Base-by-base conservation (phyloP, 768 basidiomycete species). In the Phlegmacium glaucopus region DNA sequence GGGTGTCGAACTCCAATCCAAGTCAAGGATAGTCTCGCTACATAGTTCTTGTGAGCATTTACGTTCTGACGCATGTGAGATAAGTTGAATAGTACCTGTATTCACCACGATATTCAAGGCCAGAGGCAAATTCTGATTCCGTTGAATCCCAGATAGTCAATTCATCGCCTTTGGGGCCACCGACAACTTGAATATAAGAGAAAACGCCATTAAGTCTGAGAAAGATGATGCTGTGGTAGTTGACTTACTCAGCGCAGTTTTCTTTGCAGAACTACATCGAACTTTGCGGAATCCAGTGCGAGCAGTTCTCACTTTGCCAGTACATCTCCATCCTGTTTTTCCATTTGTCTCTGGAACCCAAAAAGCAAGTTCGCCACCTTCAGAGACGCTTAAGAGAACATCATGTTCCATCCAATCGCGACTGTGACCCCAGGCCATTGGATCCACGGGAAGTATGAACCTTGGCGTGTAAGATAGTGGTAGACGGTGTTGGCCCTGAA, bases 101-200 rank as follows among this genome's bases (percentile, higher is more conserved):
- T 11, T 79, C 63, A 32, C 75, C 72, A 35, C 76, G 73, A 60
- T 85, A 87, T 64, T 96, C 94, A 40, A 94, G 70, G 2, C 94
- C 94, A 4, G 88, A 86, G 7, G 91, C 83, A 64, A 97, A 97
- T 64, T 95, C 90, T 13, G 90, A 94, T 64, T 90, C 89, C 43
- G 87, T 87, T 0, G 94, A 96, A 65, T 97, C 93, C 95, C 95
- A 98, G 13, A 98, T 92, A 0, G 92, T 93, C 39, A 97, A 65
- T 60, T 94, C 91, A 49, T 88, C 77, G 1, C 85, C 86, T 15
- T 79, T 77, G 0, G 72, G 57, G 12, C 68, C 62, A 4, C 76
- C 69, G 11, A 85, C 80, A 51, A 92, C 90, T 93, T 41, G 28
- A 41, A 17, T 22, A 42, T 39, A 44, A 39, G 27, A 41, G 17